phyloP scores from a whole-genome alignment of 257 asterid genomes.

The Capsicum chinense region DNA sequence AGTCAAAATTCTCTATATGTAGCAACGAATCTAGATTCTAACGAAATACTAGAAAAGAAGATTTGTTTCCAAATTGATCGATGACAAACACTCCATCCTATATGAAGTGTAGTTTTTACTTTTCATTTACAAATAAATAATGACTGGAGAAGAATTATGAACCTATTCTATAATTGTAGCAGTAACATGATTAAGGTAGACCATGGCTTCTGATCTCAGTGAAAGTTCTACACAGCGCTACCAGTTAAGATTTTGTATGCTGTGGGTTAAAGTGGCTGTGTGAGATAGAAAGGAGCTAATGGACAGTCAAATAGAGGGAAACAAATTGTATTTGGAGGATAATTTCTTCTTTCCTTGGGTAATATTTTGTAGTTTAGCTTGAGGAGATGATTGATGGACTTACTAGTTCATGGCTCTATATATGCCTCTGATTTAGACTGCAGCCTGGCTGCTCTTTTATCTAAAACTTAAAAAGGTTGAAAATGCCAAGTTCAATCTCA shows the following conservation, averaged over 20 bases:
- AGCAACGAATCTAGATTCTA: slow-evolving; percentile 8
- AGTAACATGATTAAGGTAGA: neutral
- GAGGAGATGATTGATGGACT: neutral
- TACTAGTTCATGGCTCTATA: neutral
- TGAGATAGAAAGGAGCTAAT: neutral
- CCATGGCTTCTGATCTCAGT: slow-evolving; percentile 10
- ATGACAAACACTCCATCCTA: neutral
- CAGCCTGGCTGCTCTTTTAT: neutral
- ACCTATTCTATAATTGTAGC: neutral
- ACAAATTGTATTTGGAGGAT: neutral
- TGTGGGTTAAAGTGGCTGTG: neutral
- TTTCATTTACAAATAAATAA: slow-evolving; percentile 6
- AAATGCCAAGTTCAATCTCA: neutral
- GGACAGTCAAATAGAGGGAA: slow-evolving; percentile 16
- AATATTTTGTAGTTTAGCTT: neutral
- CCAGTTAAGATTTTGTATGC: neutral
- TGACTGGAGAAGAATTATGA: neutral
- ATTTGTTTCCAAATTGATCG: neutral
- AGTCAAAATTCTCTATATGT: neutral
- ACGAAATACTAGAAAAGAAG: neutral
- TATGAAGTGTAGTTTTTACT: neutral
- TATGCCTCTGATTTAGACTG: neutral
- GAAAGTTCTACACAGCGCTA: neutral
- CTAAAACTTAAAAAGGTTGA: neutral
- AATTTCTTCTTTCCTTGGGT: neutral